Evolutionary conservation across 306 rosid species (phyloP), one percentile per base, ranked within the genome.

Genomic region (Canavalia gladiata): DNA sequence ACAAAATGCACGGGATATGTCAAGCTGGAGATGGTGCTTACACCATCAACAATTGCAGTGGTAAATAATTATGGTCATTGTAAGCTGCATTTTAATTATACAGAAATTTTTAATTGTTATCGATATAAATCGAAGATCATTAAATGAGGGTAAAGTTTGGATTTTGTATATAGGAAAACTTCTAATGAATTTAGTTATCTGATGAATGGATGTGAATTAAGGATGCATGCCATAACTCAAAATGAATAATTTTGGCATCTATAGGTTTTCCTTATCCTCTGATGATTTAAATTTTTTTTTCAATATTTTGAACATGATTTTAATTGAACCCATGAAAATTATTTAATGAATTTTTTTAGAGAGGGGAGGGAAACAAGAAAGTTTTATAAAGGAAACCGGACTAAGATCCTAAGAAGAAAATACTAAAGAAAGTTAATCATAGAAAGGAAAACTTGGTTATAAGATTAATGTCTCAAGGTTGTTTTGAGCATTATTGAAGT

Each of bases 41-140:
- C 80, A 8, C 80, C 80, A 6, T 45, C 34, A 46, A 75, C 80
- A 60, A 60, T 46, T 75, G 80, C 71, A 45, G 71, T 60, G 80
- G 80, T 75, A 75, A 47, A 7, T 39, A 74, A 4, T 29, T 2
- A 35, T 54, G 11, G 2, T 9, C 35, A 72, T 72, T 56, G 6
- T 54, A 0, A 8, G 41, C 28, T 39, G 41, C 39, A 57, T 29
- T 74, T 11, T 54, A 10, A 39, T n/a, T 4, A 18, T 18, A 18
- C 25, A 18, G 25, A 18, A 18, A 18, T 18, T 18, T 18, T 18
- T 18, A 9, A 18, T 2, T 41, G 7, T 5, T 42, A 55, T 1
- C 5, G 8, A 1, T 25, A 55, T 57, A 8, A 28, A 29, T 3
- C 18, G 33, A 55, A 7, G 60, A 55, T 55, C 31, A 55, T 25